phyloP scores from a whole-genome alignment of 345 rosid genomes.

The Eutrema japonicum region DNA sequence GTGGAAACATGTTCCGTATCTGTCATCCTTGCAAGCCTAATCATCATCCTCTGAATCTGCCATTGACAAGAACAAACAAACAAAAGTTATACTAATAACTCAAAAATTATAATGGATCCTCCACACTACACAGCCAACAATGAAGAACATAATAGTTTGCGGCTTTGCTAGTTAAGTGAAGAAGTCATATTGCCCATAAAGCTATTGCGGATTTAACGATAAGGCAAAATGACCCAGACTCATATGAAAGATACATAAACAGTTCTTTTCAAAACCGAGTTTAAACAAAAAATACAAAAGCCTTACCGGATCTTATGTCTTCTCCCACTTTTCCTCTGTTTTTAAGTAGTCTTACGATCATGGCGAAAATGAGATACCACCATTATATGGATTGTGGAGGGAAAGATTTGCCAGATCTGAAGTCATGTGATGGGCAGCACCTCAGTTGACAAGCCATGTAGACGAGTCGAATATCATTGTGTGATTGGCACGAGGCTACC shows the following conservation, averaged over 20 bases:
- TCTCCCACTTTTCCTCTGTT: slow-evolving; percentile 95
- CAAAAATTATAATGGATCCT: not conserved
- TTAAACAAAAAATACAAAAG: slow-evolving; percentile 17
- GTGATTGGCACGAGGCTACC: not conserved
- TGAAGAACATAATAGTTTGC: not conserved
- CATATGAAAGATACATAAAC: not conserved
- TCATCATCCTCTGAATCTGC: slow-evolving; percentile 98
- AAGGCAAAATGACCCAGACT: not conserved
- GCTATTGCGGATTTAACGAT: not conserved
- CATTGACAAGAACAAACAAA: slow-evolving; percentile 24
- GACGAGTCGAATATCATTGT: not conserved
- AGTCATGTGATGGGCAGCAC: no score
- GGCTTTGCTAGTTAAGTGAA: slow-evolving; percentile 7
- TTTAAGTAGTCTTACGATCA: slow-evolving; percentile 79
- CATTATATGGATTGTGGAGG: slow-evolving; percentile 82
- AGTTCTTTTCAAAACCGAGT: not conserved
- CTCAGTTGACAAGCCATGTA: no score
- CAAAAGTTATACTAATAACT: slow-evolving; percentile 1
- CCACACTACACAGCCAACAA: slow-evolving; percentile 22
- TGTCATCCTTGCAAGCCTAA: slow-evolving; percentile 46
- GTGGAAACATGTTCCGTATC: slow-evolving; percentile 42
- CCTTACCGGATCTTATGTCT: slow-evolving; percentile 95
- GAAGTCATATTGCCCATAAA: not conserved
- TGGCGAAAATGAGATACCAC: slow-evolving; percentile 91
- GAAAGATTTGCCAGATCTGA: no score